Base-by-base conservation (phyloP, 805 yeast genomes). In the Tetrapisispora arboricola region DNA sequence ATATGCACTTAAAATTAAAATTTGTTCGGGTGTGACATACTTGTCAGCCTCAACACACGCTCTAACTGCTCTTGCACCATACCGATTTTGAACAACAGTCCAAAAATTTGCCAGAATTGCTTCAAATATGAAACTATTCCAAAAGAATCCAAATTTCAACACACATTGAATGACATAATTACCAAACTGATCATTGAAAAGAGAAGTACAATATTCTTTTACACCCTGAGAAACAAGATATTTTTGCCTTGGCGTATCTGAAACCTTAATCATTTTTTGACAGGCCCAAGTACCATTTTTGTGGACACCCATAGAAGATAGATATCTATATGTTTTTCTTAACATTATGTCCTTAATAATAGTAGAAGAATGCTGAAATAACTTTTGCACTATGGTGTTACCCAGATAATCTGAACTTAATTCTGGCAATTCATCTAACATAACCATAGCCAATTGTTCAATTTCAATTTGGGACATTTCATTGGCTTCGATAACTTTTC, bases 221-320 rank as follows among this genome's bases (percentile, higher is more conserved):
- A 92, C 71, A 31, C 86, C 75, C 20, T 73, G 67, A 8, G 80
- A 78, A 33, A 92, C 83, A 37, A 82, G 58, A 50, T 70, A 64
- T 59, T 76, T 80, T 52, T 78, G 84, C 37, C 75, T 71, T 33
- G 71, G 77, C 37, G 76, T 77, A 47, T 71, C 63, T 4, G 86
- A 81, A 34, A 79, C 78, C 49, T 78, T 82, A 50, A 92, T 87
- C 61, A 92, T 80, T 62, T 90, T 92, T 62, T 92, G 98, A 19
- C 95, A 94, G 2, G 96, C 97, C 98, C 98, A 92, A 5, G 98
- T 92, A 46, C 98, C 98, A 60, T 92, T 92, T 57, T 92, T 92
- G 65, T 92, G 98, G 42, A 86, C 80, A 51, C 96, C 92, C 70
- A 90, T 81, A 51, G 86, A 94, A 1, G 96, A 84, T 47, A 92